Evolutionary conservation across 805 yeast genomes (phyloP), one percentile per base, ranked within the genome.

Genomic region (Candida lessepsii): DNA sequence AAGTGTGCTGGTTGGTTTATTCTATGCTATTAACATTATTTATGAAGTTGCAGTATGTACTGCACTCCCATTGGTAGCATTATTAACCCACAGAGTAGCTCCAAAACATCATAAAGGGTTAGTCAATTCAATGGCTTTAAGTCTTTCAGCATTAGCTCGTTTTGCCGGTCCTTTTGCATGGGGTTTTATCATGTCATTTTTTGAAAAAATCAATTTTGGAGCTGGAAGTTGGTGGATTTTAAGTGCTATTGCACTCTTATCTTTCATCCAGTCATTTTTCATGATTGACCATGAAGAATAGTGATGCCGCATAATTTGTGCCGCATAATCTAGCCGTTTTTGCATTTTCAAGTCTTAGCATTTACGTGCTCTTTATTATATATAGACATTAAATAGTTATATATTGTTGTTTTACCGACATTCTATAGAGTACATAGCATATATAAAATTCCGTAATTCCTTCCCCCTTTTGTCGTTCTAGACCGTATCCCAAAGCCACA

Each of bases 161-260:
- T 77, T 73, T 37, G 24, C 70, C 0, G 84, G 80, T 3, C 86
- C 85, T 0, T 54, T 78, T 7, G 17, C 63, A 1, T 78, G 81
- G 79, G 84, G 84, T 6, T 61, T 52, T 20, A 39, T 65, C 20
- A 61, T 64, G 39, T 51, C 67, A 3, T 49, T 46, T 18, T 52
- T 50, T n/a, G 62, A 63, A 35, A 42, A 42, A 8, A 35, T 48
- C 15, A 42, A 50, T 3, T 37, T 56, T 19, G 61, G 32, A 5
- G 29, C 31, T 9, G 37, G 37, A 20, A 40, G 56, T 17, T 62
- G 67, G 67, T 60, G 51, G 33, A 19, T 56, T 5, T 49, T 64
- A 39, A 51, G 58, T 1, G 18, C 44, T 14, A 25, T 65, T 2
- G 49, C 61, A 3, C 15, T 51, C 2, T 32, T 38, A 13, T 44